A percentile compares a stretch with the other conserved stretches of the same genome.
Conservation (phyloP, 192 early-diverging fungal species). For the Coemansia sp. region DNA sequence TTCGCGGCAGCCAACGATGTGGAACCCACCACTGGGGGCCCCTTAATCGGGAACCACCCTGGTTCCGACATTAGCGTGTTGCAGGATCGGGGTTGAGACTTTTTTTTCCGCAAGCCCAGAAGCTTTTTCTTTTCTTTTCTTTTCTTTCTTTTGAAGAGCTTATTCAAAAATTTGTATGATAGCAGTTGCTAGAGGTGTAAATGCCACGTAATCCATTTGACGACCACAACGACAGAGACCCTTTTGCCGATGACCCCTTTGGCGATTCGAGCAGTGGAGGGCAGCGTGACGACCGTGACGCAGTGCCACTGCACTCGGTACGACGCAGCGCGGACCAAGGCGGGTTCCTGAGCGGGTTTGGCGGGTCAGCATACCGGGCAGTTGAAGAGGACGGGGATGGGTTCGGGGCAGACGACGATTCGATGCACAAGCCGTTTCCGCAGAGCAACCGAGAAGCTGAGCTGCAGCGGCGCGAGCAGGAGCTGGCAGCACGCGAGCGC, state of each 20-base stretch:
- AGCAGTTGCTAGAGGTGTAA: background rate
- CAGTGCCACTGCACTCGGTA: conserved; percentile 43
- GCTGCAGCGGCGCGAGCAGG: conserved; percentile 69
- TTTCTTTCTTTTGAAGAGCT: background rate
- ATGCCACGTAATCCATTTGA: conserved; percentile 51
- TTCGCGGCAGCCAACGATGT: no score
- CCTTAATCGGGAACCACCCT: no score
- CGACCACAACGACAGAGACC: conserved; percentile 35
- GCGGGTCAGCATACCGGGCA: conserved; percentile 35
- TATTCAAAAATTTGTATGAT: no score
- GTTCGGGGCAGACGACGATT: conserved; percentile 5
- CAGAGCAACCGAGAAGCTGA: conserved; percentile 63
- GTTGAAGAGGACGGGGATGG: conserved; percentile 27
- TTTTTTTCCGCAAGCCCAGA: background rate
- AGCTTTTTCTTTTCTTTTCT: conserved; percentile 4
- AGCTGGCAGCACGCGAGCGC: conserved; percentile 73
- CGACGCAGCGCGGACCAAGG: conserved; percentile 33
- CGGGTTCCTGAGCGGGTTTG: conserved; percentile 33
- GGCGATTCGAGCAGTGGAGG: conserved; percentile 9
- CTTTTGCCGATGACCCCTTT: conserved; percentile 42
- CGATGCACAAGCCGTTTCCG: conserved; percentile 1
- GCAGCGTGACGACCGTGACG: conserved; percentile 14
- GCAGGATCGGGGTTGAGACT: background rate
- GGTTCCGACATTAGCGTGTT: no score
- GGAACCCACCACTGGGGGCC: no score